Base-by-base conservation (phyloP, 2,329 filamentous ascomycete species). In the Botrytis galanthina region DNA sequence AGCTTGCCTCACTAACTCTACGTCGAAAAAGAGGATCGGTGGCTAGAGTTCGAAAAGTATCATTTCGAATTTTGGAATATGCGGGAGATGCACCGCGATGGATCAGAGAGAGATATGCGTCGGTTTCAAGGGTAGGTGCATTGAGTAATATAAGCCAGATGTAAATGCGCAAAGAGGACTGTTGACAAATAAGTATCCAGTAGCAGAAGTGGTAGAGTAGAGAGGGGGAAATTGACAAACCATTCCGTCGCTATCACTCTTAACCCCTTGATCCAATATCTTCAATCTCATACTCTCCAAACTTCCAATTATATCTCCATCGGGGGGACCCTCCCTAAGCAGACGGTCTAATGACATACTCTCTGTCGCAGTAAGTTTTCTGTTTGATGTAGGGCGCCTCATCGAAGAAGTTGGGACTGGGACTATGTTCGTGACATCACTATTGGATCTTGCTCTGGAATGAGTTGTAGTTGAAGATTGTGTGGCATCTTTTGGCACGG, bases 21-120 rank as follows among this genome's bases (percentile, higher is more conserved):
- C 96, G 91, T 75, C 96, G 93, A 86, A 98, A 99, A 51, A 99
- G 89, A n/a, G 95, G 95, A 80, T 99, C 96, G 70, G 95, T 98
- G 46, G 96, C 96, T 72, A 99, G 87, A 0, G 96, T 99, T 78
- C 96, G 93, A 82, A 98, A 98, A 59, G 96, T 98, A 82, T 99
- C 96, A 83, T 99, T 98, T 81, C 95, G 93, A 81, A 99, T 99
- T 84, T 99, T 99, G 79, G 93, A 90, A 84, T 99, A 97, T 63
- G 94, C 95, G 0, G 95, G 95, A 4, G 95, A 98, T 37, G 95
- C 93, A 75, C 96, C 95, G 76, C 96, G 93, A 80, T 97, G 94
- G 77, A 99, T 92, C 62, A 98, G 91, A 73, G 89, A 88, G 76
- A 98, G 92, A 82, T 99, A 99, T 75, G 92, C 88, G 79, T 97